A percentile compares a stretch with the other conserved stretches of the same genome.
Conservation (phyloP, 1,284 basidiomycete genomes). For the Wallemia mellicola region DNA sequence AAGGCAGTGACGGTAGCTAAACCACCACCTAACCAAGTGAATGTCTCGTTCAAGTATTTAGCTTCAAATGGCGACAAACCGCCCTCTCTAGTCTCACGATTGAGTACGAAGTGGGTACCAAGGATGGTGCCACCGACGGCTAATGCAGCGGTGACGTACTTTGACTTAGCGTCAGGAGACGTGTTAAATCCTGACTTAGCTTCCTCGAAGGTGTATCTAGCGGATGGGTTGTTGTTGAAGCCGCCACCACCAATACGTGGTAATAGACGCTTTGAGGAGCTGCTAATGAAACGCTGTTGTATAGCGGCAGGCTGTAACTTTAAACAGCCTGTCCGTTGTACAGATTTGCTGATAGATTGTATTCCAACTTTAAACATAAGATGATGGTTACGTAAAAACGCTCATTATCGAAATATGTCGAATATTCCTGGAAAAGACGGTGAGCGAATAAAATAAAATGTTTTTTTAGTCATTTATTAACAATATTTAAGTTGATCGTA, state of each 20-base stretch:
- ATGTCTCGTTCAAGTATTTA: slow-evolving; percentile 16
- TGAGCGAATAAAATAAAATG: background rate
- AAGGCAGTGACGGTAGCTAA: slow-evolving; percentile 13
- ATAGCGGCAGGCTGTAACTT: background rate
- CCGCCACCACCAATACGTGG: background rate
- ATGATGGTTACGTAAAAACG: too few species aligned
- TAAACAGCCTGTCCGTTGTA: background rate
- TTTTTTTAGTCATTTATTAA: background rate
- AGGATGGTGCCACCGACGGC: slow-evolving; percentile 31
- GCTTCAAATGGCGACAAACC: slow-evolving; percentile 20
- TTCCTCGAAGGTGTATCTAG: background rate
- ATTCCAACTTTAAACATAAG: background rate
- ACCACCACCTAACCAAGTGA: slow-evolving; percentile 16
- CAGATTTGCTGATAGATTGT: background rate
- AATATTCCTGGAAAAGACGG: background rate
- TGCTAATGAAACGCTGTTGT: background rate
- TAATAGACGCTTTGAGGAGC: background rate
- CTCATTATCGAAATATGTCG: too few species aligned
- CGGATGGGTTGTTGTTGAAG: background rate
- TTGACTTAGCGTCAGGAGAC: background rate
- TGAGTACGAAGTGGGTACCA: slow-evolving; percentile 32
- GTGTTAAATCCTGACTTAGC: background rate
- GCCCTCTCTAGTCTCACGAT: slow-evolving; percentile 41
- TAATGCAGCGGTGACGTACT: background rate
- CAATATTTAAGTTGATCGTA: background rate